A percentile compares a stretch with the other conserved stretches of the same genome.
Conservation (phyloP, 495 filamentous ascomycete species). For the Aspergillus homomorphus region DNA sequence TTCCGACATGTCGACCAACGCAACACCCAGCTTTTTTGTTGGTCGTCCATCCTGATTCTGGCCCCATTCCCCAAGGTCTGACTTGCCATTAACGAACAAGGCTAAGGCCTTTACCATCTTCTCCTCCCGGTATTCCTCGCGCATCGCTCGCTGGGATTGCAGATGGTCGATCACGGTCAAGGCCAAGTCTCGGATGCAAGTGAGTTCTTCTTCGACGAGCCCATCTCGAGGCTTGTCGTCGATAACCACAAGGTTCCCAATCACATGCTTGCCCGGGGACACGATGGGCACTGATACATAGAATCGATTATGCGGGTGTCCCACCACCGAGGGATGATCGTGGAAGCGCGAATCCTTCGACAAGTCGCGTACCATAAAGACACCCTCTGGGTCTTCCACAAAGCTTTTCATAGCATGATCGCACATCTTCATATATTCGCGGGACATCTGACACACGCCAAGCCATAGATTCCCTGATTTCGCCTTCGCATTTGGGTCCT, state of each 20-base stretch:
- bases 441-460: slow-evolving; percentile 32
- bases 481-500: neutral
- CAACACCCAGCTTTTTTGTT: slow-evolving; percentile 14
- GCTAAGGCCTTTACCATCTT: slow-evolving; percentile 55
- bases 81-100: slow-evolving; percentile 53
- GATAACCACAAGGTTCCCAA: slow-evolving; percentile 60
- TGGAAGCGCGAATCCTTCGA: slow-evolving; percentile 28
- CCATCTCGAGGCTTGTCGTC: slow-evolving; percentile 37
- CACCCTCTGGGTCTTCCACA: slow-evolving; percentile 30
- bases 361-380: slow-evolving; percentile 30
- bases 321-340: slow-evolving; percentile 28
- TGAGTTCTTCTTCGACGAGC: slow-evolving; percentile 18
- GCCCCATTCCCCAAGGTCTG: slow-evolving; percentile 26
- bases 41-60: slow-evolving; percentile 11
- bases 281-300: slow-evolving; percentile 45
- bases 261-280: slow-evolving; percentile 57
- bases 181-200: slow-evolving; percentile 40
- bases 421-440: slow-evolving; percentile 20
- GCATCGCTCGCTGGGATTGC: slow-evolving; percentile 46
- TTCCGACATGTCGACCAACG: slow-evolving; percentile 8
- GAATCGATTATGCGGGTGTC: slow-evolving; percentile 28
- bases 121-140: slow-evolving; percentile 48
- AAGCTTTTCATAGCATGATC: slow-evolving; percentile 33
- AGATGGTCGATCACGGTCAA: slow-evolving; percentile 55
- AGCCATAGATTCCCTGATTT: slow-evolving; percentile 36